phyloP scores from a whole-genome alignment of 202 grass and related monocot species.

The Digitaria exilis region DNA sequence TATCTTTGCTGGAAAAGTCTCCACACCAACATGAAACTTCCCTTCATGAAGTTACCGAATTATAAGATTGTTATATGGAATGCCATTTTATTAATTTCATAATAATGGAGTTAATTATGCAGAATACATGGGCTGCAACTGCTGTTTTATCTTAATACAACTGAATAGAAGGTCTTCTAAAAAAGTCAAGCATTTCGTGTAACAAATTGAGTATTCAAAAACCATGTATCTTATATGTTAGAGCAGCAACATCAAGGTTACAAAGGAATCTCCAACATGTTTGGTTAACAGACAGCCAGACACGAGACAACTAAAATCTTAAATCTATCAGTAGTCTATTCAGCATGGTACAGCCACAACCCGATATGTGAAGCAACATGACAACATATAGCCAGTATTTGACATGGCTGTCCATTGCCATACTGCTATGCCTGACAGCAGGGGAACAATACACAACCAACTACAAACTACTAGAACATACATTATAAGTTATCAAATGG shows the following conservation, averaged over 20 bases:
- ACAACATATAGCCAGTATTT: not conserved
- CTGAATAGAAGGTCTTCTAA: not conserved
- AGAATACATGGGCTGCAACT: constrained; percentile 17
- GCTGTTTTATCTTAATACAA: not conserved
- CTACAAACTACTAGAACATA: constrained; percentile 8
- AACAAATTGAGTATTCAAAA: constrained; percentile 2
- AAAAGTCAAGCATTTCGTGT: not conserved
- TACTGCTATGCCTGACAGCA: not conserved
- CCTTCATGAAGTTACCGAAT: not conserved
- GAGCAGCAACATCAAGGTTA: constrained; percentile 20
- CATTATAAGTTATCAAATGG: constrained; percentile 9
- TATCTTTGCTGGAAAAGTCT: not conserved
- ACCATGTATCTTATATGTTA: not conserved
- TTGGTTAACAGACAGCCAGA: not conserved
- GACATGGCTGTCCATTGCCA: not conserved
- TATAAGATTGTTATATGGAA: not conserved
- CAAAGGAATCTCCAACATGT: not conserved
- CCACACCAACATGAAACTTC: not conserved
- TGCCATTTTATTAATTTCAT: not conserved
- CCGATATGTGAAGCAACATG: constrained; percentile 7
- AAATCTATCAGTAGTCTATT: not conserved
- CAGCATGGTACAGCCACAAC: not conserved
- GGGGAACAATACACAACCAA: not conserved
- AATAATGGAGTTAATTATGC: constrained; percentile 12
- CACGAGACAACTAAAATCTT: not conserved